Percentiles rank a stretch among this genome's conserved stretches.
phyloP scores from a whole-genome alignment of 805 yeast species.

The Scheffersomyces spartinae region DNA sequence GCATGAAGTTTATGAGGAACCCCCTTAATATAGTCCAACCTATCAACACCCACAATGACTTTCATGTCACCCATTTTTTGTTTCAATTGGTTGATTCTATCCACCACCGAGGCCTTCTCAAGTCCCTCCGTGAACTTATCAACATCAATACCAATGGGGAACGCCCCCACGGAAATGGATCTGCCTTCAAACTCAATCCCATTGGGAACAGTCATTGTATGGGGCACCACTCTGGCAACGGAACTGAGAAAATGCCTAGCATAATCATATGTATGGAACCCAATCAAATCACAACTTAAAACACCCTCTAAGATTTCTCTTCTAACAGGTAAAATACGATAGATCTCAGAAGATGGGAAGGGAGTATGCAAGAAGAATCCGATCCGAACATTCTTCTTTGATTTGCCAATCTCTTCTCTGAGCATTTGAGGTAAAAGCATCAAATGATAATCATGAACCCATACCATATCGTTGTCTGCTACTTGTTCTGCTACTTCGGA shows the following conservation, averaged over 20 bases:
- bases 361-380: conserved; percentile 98
- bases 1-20: conserved; percentile 97
- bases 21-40: conserved; percentile 94
- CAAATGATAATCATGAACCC: conserved; percentile 98
- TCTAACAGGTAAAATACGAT: conserved; percentile 91
- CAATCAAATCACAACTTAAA: conserved; percentile 85
- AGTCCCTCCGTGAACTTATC: conserved; percentile 81
- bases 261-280: conserved; percentile 98
- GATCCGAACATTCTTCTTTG: conserved; percentile 48
- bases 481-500: conserved; percentile 56
- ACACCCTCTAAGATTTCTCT: conserved; percentile 87
- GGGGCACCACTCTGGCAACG: conserved; percentile 65
- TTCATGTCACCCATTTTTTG: conserved; percentile 57
- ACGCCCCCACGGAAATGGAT: conserved; percentile 82
- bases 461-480: conserved; percentile 75
- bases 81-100: conserved; percentile 53
- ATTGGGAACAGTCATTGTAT: conserved; percentile 78
- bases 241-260: conserved; percentile 92
- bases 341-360: conserved; percentile 94
- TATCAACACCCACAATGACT: conserved; percentile 91
- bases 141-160: conserved; percentile 98
- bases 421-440: conserved; percentile 91
- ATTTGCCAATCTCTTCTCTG: conserved; percentile 43
- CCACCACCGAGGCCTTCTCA: conserved; percentile 45
- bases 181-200: conserved; percentile 74